Base-by-base conservation (phyloP, 805 yeast genomes). In the Cyberlindnera maritima region DNA sequence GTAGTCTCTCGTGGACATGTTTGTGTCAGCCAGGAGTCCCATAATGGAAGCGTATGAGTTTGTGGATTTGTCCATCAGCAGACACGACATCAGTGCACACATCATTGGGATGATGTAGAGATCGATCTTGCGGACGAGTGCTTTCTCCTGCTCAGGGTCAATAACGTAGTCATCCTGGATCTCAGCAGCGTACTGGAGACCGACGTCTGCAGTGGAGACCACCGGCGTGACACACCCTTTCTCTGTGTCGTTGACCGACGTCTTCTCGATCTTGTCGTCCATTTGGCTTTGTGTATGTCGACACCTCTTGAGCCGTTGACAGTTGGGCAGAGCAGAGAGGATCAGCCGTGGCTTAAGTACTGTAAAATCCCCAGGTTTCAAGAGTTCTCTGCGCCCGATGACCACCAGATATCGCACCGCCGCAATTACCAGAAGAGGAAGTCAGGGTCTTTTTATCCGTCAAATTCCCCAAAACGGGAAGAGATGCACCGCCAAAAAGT, bases 1-100 rank as follows among this genome's bases (percentile, higher is more conserved):
- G 58, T 77, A 74, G 56, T 69, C 60, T 25, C 52, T 61, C 31
- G 73, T 76, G 44, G 55, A 53, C 79, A 79, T 77, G 47, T 65
- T 65, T 52, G 71, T 62, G 49, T 71, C 83, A 10, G 56, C 61
- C 48, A 67, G 62, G 42, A 75, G 64, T 36, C 80, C 83, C 73
- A 75, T 68, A 35, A 80, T 72, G 8, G 82, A 72, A 1, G 82
- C 79, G 38, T 72, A 67, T 2, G 49, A 45, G 40, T 44, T 48
- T 2, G 46, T 34, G 32, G 46, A 44, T 21, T 48, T 48, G 43
- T 48, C 52, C 52, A 48, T 48, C 29, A 48, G 41, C 29, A 34
- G 23, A 18, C 48, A 44, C n/a, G 52, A 37, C 41, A 34, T 44
- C n/a, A 48, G 38, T 1, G 39, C 41, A 18, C 46, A 41, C 43